Evolutionary conservation across 2,329 filamentous ascomycete genomes (phyloP).

Genomic region (Neoarthrinium moseri): DNA sequence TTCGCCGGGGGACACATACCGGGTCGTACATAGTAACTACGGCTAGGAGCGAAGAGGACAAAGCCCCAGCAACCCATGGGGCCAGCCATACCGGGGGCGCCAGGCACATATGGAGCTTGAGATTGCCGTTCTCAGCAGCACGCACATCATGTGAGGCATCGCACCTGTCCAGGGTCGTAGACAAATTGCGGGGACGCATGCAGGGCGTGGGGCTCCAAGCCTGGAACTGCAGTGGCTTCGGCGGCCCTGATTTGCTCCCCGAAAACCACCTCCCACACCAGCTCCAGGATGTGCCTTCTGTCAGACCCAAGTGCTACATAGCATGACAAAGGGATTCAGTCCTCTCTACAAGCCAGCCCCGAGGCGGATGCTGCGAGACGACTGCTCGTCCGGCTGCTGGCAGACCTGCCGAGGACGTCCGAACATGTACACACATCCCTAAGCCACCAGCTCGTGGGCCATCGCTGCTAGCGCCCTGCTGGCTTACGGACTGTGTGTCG

Average conservation of each 20-base stretch:
- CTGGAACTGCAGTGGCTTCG: conserved; percentile 3
- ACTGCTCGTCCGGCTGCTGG: background rate
- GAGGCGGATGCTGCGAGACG: background rate
- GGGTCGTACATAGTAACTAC: too few species aligned
- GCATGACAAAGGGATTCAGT: background rate
- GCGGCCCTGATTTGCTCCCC: conserved; percentile 6
- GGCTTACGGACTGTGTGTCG: background rate
- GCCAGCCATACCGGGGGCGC: too few species aligned
- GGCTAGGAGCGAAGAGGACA: too few species aligned
- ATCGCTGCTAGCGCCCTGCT: background rate
- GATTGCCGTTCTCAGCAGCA: conserved; percentile 7
- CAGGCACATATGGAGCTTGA: conserved; percentile 1
- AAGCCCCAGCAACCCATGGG: too few species aligned
- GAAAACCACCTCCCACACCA: conserved; percentile 4
- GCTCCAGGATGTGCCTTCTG: background rate
- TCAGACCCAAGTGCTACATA: conserved; percentile 1
- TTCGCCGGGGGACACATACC: too few species aligned
- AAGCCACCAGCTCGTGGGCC: conserved; percentile 1
- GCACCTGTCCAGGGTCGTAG: background rate
- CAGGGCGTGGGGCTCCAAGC: conserved; percentile 6
- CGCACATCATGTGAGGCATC: conserved; percentile 9
- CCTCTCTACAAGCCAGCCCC: background rate
- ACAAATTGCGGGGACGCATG: conserved; percentile 9
- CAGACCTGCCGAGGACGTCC: background rate
- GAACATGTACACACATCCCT: background rate